A percentile compares a stretch with the other conserved stretches of the same genome.
Evolutionary conservation across 140 eudicot genomes (phyloP).

Genomic region (Cichorium intybus): DNA sequence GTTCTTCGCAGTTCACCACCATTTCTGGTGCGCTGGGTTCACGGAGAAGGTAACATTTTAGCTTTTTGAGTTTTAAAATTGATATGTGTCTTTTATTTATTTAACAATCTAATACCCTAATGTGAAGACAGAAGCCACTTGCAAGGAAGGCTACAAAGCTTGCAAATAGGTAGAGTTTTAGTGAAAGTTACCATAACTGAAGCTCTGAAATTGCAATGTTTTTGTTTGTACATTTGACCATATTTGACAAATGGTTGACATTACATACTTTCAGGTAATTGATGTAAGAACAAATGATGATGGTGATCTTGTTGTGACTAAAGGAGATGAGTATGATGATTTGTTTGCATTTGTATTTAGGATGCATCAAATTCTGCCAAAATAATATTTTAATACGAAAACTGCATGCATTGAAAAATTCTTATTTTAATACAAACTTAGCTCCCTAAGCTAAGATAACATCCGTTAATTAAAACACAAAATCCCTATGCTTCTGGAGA

Average conservation of each 20-base stretch:
- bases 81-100: background rate
- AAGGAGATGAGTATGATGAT: constrained; percentile 93
- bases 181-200: background rate
- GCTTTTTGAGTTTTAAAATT: background rate
- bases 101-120: constrained; percentile 39
- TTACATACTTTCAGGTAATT: constrained; percentile 58
- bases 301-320: constrained; percentile 97
- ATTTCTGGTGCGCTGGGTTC: constrained; percentile 16
- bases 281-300: constrained; percentile 97
- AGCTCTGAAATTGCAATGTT: background rate
- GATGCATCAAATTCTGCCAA: background rate
- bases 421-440: constrained; percentile 19
- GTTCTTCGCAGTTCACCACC: constrained; percentile 37
- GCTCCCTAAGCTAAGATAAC: background rate
- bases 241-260: too few species aligned
- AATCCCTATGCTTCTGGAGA: constrained; percentile 1
- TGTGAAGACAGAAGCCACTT: constrained; percentile 87
- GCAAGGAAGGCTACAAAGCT: constrained; percentile 89
- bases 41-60: constrained; percentile 54
- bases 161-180: constrained; percentile 84
- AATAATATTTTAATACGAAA: background rate
- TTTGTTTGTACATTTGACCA: too few species aligned
- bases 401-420: constrained; percentile 21
- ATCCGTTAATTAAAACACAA: constrained; percentile 23
- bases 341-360: background rate